Evolutionary conservation across 129 eudicot species (phyloP), one percentile per base, ranked within the genome.

Genomic region (Apium graveolens): DNA sequence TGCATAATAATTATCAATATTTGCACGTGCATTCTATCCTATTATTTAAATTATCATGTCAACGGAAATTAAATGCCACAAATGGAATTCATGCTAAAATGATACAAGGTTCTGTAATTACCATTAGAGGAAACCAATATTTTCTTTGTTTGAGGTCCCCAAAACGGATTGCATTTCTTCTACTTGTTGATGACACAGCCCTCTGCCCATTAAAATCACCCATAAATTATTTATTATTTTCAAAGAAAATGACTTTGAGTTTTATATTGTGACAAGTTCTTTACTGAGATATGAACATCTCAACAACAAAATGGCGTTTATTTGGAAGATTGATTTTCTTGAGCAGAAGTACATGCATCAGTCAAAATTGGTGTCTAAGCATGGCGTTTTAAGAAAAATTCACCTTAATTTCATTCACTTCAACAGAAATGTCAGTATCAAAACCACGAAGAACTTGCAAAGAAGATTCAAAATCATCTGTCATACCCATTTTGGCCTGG

Each of bases 401-500:
- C 83, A 88, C 98, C 97, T 93, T 93, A 68, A 93, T 93, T 80
- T 91, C 98, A 80, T 91, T 89, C 60, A 91, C 96, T 93, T 93
- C 98, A 63, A 83, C 76, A n/a, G 93, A 80, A 73, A 93, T 93
- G 80, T 93, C 97, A 79, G 97, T 85, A 75, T 93, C 97, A 79
- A 93, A 93, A 39, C 96, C 98, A 17, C 97, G 93, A 78, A 93
- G 98, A 70, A 93, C 98, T 93, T 93, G 98, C 86, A 93, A 76
- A 70, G 97, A 93, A 71, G 93, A 87, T 86, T 93, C 98, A 82
- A 91, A 93, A 75, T 93, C 98, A 31, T 93, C 98, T 57, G 85
- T 87, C 98, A 91, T 91, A 76, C 98, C 98, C 97, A 91, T 93
- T 91, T 93, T 91, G n/a, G 98, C 98, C 97, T 91, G 78, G 20